Evolutionary conservation across 257 asterid species (phyloP).

Genomic region (Fraxinus quadrangulata): DNA sequence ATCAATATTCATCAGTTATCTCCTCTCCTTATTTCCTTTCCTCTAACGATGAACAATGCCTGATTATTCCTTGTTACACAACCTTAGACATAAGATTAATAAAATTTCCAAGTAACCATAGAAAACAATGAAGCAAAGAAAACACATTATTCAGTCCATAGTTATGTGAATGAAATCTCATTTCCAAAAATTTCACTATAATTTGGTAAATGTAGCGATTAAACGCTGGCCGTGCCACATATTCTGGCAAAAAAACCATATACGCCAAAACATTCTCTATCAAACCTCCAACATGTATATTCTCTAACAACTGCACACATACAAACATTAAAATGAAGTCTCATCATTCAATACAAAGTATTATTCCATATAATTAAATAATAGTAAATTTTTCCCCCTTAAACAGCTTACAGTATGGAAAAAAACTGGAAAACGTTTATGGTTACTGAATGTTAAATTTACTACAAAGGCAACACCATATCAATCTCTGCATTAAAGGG

Average conservation of each 20-base stretch:
- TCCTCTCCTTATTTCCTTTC: not conserved
- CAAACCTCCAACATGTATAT: not conserved
- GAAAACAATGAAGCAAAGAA: not conserved
- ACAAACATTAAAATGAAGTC: not conserved
- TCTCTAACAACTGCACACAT: not conserved
- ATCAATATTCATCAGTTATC: not conserved
- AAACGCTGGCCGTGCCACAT: not conserved
- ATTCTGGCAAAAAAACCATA: not conserved
- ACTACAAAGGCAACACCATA: not conserved
- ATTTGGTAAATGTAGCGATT: not conserved
- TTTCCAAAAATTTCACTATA: not conserved
- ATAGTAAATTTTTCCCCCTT: not conserved
- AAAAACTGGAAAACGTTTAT: not conserved
- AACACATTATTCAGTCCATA: not conserved
- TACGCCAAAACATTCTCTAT: not conserved
- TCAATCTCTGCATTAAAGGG: not conserved
- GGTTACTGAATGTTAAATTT: not conserved
- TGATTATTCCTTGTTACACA: not conserved
- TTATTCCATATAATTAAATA: not conserved
- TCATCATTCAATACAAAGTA: constrained; percentile 4
- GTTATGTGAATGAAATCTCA: not conserved
- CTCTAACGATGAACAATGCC: not conserved
- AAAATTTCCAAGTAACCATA: not conserved
- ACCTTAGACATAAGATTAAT: not conserved
- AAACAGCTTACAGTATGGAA: not conserved